Base-by-base conservation (phyloP, 148 eudicot species). In the Vaccinium myrtillus region DNA sequence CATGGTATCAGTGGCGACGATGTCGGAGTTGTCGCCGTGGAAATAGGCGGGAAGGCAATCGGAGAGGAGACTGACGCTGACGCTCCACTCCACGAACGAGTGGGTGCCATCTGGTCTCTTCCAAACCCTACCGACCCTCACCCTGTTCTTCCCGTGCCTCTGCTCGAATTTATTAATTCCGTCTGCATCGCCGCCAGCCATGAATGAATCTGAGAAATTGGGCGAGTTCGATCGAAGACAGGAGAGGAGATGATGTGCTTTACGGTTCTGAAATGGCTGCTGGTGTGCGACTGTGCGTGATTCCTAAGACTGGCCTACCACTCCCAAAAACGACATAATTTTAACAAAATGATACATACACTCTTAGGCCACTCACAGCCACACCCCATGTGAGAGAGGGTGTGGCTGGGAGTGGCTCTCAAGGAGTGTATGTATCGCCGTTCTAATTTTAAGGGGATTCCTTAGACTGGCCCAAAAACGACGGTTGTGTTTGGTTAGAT, bases 1-100 rank as follows among this genome's bases (percentile, higher is more conserved):
- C 92, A 97, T 95, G 84, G 99, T 95, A 88, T 95, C 98, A 61
- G 99, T 95, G 54, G 99, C 98, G 84, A 97, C 99, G 83, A 97
- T 89, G 63, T 89, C 88, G 82, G 99, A 95, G 76, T 97, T 97
- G 85, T 97, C 95, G 63, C 85, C 91, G 63, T 46, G 63, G 39
- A 86, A 70, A 78, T 97, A 97, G 18, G 99, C 91, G 25, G 86
- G 53, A 53, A 93, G 65, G 75, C 96, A 95, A 87, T 97, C 91
- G 84, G 98, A 97, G 82, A 97, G 87, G 54, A 97, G 93, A 75
- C 84, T 89, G 86, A 97, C 87, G 82, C 87, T 87, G 69, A 95
- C 96, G 39, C 54, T 91, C 99, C 99, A 97, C 70, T 97, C 99
- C 2, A 86, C 98, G 56, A 97, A 92, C 36, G 86, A 87, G 36